A percentile compares a stretch with the other conserved stretches of the same genome.
Evolutionary conservation across 2,329 filamentous ascomycete species (phyloP).

Genomic region (Rutstroemia sp.): DNA sequence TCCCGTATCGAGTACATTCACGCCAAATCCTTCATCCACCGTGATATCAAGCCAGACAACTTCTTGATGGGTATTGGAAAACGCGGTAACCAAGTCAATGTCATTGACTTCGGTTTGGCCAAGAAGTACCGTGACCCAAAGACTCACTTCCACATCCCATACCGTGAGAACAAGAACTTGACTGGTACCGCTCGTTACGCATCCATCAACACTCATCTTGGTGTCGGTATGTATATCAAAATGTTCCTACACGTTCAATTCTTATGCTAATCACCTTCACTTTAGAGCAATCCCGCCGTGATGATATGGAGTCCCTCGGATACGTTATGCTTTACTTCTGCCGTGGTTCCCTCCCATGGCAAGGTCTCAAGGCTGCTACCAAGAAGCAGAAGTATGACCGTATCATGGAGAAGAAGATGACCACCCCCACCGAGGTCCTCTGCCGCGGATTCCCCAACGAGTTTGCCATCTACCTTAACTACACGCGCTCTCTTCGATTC

Average conservation of each 20-base stretch:
- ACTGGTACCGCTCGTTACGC: slow-evolving; percentile 97
- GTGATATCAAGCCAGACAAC: slow-evolving; percentile 99
- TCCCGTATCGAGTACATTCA: slow-evolving; percentile 93
- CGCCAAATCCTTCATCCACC: slow-evolving; percentile 98
- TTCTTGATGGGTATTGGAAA: slow-evolving; percentile 95
- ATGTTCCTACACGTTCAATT: background rate
- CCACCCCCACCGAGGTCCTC: slow-evolving; percentile 90
- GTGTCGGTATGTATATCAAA: slow-evolving; percentile 59
- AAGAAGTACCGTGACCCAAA: slow-evolving; percentile 99
- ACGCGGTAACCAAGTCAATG: slow-evolving; percentile 95
- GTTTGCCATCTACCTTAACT: slow-evolving; percentile 95
- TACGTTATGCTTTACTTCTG: slow-evolving; percentile 72
- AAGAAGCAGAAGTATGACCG: slow-evolving; percentile 99
- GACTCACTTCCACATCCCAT: slow-evolving; percentile 98
- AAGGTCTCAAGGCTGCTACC: slow-evolving; percentile 65
- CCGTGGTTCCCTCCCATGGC: slow-evolving; percentile 64
- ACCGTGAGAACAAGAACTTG: slow-evolving; percentile 91
- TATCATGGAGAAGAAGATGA: slow-evolving; percentile 99
- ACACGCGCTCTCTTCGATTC: slow-evolving; percentile 95
- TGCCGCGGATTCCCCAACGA: slow-evolving; percentile 95
- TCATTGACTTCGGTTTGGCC: slow-evolving; percentile 98
- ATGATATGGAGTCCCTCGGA: slow-evolving; percentile 84
- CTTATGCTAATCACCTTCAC: slow-evolving; percentile 46
- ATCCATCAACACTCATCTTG: slow-evolving; percentile 98
- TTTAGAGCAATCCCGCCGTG: slow-evolving; percentile 88